Percentiles rank a stretch among this genome's conserved stretches.
These are phyloP conservation scores for Maudiozyma pseudohumilis DNA, from an alignment of 805 yeast genomes.

Conservation along the genomic window DNA sequence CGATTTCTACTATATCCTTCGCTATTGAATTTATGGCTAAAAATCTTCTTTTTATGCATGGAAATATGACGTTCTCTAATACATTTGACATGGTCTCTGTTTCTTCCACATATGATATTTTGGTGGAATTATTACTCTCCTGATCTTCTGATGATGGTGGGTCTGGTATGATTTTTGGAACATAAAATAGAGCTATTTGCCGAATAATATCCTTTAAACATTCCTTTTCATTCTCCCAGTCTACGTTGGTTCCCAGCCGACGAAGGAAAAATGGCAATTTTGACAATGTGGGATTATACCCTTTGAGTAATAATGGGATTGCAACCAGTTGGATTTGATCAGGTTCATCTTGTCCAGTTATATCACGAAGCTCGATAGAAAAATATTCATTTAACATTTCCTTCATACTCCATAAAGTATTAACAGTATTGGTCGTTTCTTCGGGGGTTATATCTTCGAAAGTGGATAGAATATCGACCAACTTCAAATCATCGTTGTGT, in stretches of 20 bases:
- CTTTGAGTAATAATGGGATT: constrained; percentile 61
- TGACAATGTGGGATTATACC: constrained; percentile 48
- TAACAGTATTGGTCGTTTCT: constrained; percentile 20
- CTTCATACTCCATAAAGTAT: constrained; percentile 38
- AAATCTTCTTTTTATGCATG: constrained; percentile 50
- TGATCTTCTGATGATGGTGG: constrained; percentile 15
- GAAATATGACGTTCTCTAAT: constrained; percentile 56
- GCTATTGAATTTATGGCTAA: constrained; percentile 49
- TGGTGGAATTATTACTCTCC: constrained; percentile 6
- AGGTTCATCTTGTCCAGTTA: constrained; percentile 21
- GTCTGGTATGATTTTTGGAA: constrained; percentile 42
- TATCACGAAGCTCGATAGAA: constrained; percentile 34
- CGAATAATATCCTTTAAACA: constrained; percentile 58
- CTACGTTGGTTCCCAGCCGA: constrained; percentile 46
- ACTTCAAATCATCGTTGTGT: constrained; percentile 7
- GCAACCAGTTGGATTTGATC: constrained; percentile 33
- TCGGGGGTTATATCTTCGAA: constrained; percentile 14
- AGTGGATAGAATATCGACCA: constrained; percentile 12
- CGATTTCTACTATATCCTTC: constrained; percentile 66
- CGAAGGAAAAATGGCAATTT: constrained; percentile 62
- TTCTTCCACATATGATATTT: constrained; percentile 18
- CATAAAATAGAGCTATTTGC: constrained; percentile 63
- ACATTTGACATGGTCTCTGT: constrained; percentile 26
- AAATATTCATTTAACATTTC: constrained; percentile 83
- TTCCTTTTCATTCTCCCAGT: constrained; percentile 56